Evolutionary conservation across 352 stramenopile genomes (phyloP).

Genomic region (Pilasporangium apinafurcum): DNA sequence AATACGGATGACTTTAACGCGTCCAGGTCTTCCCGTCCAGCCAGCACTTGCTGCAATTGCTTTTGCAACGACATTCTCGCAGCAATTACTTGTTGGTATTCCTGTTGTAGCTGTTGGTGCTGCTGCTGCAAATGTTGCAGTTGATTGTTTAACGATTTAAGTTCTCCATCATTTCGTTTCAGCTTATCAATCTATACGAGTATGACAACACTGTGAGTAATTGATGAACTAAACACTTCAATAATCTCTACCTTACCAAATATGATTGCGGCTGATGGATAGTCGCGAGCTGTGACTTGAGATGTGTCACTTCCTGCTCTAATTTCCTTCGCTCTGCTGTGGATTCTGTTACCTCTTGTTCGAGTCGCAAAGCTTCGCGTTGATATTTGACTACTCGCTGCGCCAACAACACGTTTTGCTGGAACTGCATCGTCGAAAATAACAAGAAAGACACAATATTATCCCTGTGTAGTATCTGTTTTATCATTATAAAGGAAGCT

Average conservation of each 20-base stretch:
- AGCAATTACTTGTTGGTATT: conserved; percentile 26
- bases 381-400: conserved; percentile 69
- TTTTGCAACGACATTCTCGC: conserved; percentile 45
- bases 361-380: conserved; percentile 31
- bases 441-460: neutral
- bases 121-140: conserved; percentile 23
- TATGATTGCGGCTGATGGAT: conserved; percentile 72
- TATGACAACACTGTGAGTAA: neutral
- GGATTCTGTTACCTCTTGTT: conserved; percentile 28
- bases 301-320: conserved; percentile 14
- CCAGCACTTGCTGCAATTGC: conserved; percentile 63
- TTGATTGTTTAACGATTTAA: conserved; percentile 18
- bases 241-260: conserved; percentile 23
- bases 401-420: conserved; percentile 62
- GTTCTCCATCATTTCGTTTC: conserved; percentile 28
- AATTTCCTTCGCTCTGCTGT: conserved; percentile 19
- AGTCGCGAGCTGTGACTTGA: conserved; percentile 33
- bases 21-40: conserved; percentile 53
- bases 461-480: no score
- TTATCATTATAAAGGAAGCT: no score
- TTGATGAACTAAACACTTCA: neutral
- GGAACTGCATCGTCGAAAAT: conserved; percentile 36
- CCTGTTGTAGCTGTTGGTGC: conserved; percentile 31
- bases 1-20: conserved; percentile 52
- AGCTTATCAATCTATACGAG: conserved; percentile 59